Conservation (phyloP, 1,139 yeast genomes). For the Barnettozyma hawaiiensis region DNA sequence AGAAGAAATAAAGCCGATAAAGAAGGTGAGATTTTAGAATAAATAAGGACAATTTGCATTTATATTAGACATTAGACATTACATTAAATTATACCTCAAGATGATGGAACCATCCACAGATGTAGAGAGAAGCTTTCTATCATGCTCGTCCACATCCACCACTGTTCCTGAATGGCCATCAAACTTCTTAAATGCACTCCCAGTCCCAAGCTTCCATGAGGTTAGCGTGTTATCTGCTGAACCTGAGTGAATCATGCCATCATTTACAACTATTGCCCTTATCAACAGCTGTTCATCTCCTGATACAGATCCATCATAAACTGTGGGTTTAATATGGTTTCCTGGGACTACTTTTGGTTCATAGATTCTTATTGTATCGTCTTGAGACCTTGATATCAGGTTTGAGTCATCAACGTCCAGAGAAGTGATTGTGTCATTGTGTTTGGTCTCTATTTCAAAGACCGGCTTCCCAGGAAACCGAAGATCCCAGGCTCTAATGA, state of each 20-base stretch:
- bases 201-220: conserved; percentile 55
- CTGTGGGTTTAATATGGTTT: conserved; percentile 26
- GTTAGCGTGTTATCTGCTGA: conserved; percentile 56
- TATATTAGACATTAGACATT: too few relatives aligned
- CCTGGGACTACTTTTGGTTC: conserved; percentile 31
- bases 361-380: conserved; percentile 51
- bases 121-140: conserved; percentile 38
- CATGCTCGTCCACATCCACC: conserved; percentile 50
- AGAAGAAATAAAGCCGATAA: neutral
- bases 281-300: conserved; percentile 50
- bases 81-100: conserved; percentile 33
- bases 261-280: conserved; percentile 37
- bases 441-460: conserved; percentile 45
- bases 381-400: conserved; percentile 51
- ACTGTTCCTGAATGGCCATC: conserved; percentile 61
- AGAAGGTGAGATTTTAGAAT: neutral
- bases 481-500: conserved; percentile 51
- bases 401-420: conserved; percentile 46
- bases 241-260: conserved; percentile 46
- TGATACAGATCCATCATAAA: conserved; percentile 56
- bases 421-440: conserved; percentile 46
- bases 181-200: conserved; percentile 42
- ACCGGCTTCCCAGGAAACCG: conserved; percentile 35
- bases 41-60: neutral
- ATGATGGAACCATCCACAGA: conserved; percentile 49